Base-by-base conservation (phyloP, 1,284 basidiomycete genomes). In the Sanghuangporus weigelae region DNA sequence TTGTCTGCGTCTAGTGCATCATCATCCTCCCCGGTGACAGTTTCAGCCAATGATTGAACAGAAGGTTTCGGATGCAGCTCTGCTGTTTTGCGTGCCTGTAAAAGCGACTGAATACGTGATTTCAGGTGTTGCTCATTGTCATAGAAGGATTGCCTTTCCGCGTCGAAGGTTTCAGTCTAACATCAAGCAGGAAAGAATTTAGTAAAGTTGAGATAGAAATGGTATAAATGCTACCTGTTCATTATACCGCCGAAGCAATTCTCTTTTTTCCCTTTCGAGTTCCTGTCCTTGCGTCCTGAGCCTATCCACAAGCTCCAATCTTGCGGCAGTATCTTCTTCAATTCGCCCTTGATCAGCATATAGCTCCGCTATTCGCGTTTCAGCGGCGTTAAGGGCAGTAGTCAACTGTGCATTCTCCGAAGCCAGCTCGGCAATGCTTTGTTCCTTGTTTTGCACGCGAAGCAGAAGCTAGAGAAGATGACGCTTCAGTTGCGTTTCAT, bases 81-180 rank as follows among this genome's bases (percentile, higher is more conserved):
- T 40, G 63, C 48, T 49, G 60, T 81, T 71, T 81, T 90, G 64
- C 87, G 83, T 48, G 82, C 79, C 66, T 90, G 85, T 3, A 82
- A 79, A 38, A 93, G 81, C 3, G 89, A 90, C 71, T 90, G 88
- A 58, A 93, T 93, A 63, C 90, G 89, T 51, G 90, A 93, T 74
- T 92, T 93, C 62, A 93, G 84, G 74, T 93, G 90, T 71, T 92
- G 89, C 68, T 93, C 91, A 71, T 90, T 92, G 75, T 93, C 91
- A 70, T 92, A 93, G 72, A 92, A 90, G 14, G 91, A 84, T 73
- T 93, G 91, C 51, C 90, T 85, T 73, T 93, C 90, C 11, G 90
- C 89, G 72, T 93, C 90, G 71, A 92, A 93, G 6, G 88, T 89
- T 23, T 83, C 76, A 26, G 86, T 89, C 89, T 93, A 69, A 40